Evolutionary conservation across 305 asterid genomes (phyloP).

Genomic region (Salvia sclarea): DNA sequence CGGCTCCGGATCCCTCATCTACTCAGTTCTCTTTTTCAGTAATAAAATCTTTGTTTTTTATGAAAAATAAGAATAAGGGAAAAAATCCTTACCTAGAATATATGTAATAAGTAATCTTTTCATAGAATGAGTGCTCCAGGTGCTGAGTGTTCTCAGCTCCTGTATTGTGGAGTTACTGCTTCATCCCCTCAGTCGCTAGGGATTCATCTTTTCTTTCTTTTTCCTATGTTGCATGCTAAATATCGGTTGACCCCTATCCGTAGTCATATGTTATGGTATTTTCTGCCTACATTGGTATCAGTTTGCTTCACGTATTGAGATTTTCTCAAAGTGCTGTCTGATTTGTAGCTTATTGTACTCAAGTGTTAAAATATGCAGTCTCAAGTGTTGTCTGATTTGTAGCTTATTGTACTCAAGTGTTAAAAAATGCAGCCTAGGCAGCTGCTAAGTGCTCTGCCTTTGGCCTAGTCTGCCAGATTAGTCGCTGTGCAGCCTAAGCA

Average conservation of each 20-base stretch:
- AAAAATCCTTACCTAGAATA: neutral
- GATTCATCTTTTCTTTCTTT: neutral
- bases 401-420: neutral
- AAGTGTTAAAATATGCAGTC: neutral
- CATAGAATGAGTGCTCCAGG: conserved; percentile 2
- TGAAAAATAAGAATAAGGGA: neutral
- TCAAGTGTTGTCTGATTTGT: neutral
- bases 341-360: neutral
- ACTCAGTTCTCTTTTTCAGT: neutral
- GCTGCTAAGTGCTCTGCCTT: neutral
- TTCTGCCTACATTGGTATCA: conserved; percentile 5
- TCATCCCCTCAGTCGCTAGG: neutral
- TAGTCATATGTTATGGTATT: conserved; percentile 7
- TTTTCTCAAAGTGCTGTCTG: conserved; percentile 6
- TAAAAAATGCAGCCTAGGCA: neutral
- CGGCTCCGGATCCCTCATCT: neutral
- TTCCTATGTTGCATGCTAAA: conserved; percentile 11
- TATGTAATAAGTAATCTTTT: neutral
- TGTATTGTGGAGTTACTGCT: conserved; percentile 5
- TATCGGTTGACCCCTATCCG: neutral
- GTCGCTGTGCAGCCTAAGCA: neutral
- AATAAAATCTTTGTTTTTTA: neutral
- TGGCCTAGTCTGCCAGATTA: neutral
- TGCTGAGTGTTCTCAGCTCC: neutral
- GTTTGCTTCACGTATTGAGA: neutral